Evolutionary conservation across 768 basidiomycete genomes (phyloP).

Genomic region (Lentinula raphanica): DNA sequence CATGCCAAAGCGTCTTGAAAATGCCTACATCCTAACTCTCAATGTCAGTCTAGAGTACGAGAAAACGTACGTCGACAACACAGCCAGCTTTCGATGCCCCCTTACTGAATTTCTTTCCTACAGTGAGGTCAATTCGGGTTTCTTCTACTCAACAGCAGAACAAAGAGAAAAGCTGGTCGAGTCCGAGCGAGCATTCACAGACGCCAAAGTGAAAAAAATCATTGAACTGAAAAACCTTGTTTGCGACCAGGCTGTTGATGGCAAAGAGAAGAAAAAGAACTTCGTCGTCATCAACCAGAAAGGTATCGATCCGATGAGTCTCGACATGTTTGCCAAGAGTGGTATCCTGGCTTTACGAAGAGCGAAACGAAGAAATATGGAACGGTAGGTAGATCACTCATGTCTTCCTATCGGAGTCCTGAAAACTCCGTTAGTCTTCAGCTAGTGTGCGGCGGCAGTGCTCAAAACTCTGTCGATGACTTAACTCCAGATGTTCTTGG

Average conservation of each 20-base stretch:
- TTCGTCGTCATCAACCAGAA: slow-evolving; percentile 99
- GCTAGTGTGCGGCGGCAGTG: slow-evolving; percentile 88
- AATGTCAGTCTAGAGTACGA: slow-evolving; percentile 99
- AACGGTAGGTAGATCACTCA: slow-evolving; percentile 54
- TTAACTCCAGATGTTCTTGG: slow-evolving; percentile 87
- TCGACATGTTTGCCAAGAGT: slow-evolving; percentile 95
- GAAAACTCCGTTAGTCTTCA: slow-evolving; percentile 57
- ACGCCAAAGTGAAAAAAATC: slow-evolving; percentile 92
- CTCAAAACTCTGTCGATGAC: slow-evolving; percentile 98
- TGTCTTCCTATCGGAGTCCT: background rate
- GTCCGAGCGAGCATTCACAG: slow-evolving; percentile 90
- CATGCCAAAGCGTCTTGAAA: slow-evolving; percentile 98
- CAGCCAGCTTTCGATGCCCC: slow-evolving; percentile 6
- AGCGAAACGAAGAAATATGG: slow-evolving; percentile 99
- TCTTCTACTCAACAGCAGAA: slow-evolving; percentile 98
- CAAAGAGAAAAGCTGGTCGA: slow-evolving; percentile 99
- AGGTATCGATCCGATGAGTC: slow-evolving; percentile 94
- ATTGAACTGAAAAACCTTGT: slow-evolving; percentile 94
- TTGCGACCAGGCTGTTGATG: slow-evolving; percentile 87
- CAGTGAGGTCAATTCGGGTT: slow-evolving; percentile 98
- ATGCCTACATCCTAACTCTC: slow-evolving; percentile 89
- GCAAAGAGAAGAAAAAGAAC: slow-evolving; percentile 73
- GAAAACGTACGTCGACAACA: slow-evolving; percentile 75
- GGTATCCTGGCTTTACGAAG: slow-evolving; percentile 92
- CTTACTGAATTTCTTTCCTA: slow-evolving; percentile 13